phyloP scores from a whole-genome alignment of 179 eudicot genomes.

The Silene noctiflora region DNA sequence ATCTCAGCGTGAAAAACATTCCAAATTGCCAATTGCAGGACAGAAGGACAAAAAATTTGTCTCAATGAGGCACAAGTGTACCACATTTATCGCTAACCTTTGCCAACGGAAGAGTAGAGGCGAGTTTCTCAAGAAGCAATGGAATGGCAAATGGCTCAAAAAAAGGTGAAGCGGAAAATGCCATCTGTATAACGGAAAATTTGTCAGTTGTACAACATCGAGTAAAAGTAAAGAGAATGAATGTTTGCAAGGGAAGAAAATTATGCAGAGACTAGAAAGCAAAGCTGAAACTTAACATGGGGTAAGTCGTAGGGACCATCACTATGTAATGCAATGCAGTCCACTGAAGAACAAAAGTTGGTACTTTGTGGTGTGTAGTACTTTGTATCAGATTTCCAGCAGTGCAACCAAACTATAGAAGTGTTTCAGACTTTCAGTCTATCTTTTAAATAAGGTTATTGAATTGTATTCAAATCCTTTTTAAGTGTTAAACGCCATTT shows the following conservation, averaged over 20 bases:
- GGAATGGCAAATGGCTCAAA: conserved; percentile 87
- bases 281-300: background rate
- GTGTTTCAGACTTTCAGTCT: too few species aligned
- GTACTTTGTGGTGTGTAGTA: too few species aligned
- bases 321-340: too few species aligned
- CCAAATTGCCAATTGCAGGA: background rate
- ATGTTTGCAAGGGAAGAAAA: background rate
- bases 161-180: conserved; percentile 72
- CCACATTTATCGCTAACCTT: conserved; percentile 49
- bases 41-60: conserved; percentile 6
- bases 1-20: conserved; percentile 16
- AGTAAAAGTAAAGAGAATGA: background rate
- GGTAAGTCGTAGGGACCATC: background rate
- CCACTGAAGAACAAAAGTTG: too few species aligned
- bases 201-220: conserved; percentile 5
- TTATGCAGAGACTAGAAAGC: background rate
- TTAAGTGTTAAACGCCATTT: background rate
- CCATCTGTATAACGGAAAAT: conserved; percentile 43
- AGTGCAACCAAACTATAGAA: background rate
- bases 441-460: background rate
- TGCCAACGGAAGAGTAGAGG: conserved; percentile 74
- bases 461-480: background rate
- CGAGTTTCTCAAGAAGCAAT: conserved; percentile 82
- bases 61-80: conserved; percentile 23
- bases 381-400: too few species aligned